A percentile compares a stretch with the other conserved stretches of the same genome.
Conservation (phyloP, 129 eudicot genomes). For the Tagetes patula region DNA sequence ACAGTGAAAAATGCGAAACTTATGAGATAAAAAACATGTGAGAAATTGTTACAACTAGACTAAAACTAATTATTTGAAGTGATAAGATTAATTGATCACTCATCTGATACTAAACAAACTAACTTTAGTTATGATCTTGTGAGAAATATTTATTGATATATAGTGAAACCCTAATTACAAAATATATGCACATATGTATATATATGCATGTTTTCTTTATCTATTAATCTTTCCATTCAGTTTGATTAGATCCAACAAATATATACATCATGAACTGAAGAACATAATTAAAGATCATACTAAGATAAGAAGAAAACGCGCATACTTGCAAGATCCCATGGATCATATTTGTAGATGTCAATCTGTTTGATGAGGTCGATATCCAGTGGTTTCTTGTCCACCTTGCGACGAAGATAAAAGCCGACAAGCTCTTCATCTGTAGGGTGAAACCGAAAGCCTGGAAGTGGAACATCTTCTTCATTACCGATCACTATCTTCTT, state of each 20-base stretch:
- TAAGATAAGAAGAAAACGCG: background rate
- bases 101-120: background rate
- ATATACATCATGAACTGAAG: too few species aligned
- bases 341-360: constrained; percentile 90
- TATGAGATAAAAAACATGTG: too few species aligned
- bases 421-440: constrained; percentile 85
- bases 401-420: constrained; percentile 71
- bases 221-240: too few species aligned
- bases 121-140: background rate
- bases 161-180: background rate
- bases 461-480: constrained; percentile 53
- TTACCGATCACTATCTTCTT: constrained; percentile 1
- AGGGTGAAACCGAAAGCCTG: constrained; percentile 88
- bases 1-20: too few species aligned
- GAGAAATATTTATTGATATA: background rate
- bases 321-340: constrained; percentile 93
- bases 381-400: constrained; percentile 61
- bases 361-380: constrained; percentile 79
- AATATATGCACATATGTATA: background rate
- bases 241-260: too few species aligned
- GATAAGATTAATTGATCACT: too few species aligned
- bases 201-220: background rate
- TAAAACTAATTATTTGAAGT: too few species aligned
- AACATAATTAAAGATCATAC: background rate
- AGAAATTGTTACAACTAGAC: too few species aligned